Base-by-base conservation (phyloP, 2,329 filamentous ascomycete genomes). In the Phialemonium atrogriseum region DNA sequence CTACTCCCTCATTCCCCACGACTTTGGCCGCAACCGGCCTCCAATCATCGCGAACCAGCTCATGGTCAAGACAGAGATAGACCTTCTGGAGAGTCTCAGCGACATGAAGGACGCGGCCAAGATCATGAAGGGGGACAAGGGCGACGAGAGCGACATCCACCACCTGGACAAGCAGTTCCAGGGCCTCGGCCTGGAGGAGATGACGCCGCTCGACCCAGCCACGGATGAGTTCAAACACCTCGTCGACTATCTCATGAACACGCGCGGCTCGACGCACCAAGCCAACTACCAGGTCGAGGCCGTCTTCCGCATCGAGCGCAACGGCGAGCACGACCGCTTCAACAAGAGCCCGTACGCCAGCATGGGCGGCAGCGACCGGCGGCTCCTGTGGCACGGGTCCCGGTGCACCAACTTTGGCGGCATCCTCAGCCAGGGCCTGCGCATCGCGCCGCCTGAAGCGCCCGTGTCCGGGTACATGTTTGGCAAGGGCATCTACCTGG, bases 321-420 rank as follows among this genome's bases (percentile, higher is more conserved):
- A 73, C 11, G 83, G 82, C 24, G 87, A 94, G 55, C 57, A 64
- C 6, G 69, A 77, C 1, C 78, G 83, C 2, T 88, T 89, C 47
- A 56, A 75, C 5, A 57, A 69, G 24, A 75, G 70, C 25, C 32
- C 52, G 7, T 78, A 66, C 37, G 55, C 70, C 14, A 66, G 62
- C 2, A 47, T 68, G 28, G 51, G 66, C 18, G 27, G 27, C 8
- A 59, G 67, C 28, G 73, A 91, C 50, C 74, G 81, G 15, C 76
- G 84, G 12, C 73, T 94, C 2, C 68, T 94, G 3, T 94, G 87
- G 87, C 87, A 94, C 51, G 86, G 87, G 11, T 88, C 83, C 11
- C 77, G 85, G 20, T 72, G 69, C 19, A 91, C 84, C 32, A 94
- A 94, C 53, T 94, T 80, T 43, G 85, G 81, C 48, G 87, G 86